Conservation (phyloP, 2,329 filamentous ascomycete genomes). For the Sclerotinia sclerotiorum region DNA sequence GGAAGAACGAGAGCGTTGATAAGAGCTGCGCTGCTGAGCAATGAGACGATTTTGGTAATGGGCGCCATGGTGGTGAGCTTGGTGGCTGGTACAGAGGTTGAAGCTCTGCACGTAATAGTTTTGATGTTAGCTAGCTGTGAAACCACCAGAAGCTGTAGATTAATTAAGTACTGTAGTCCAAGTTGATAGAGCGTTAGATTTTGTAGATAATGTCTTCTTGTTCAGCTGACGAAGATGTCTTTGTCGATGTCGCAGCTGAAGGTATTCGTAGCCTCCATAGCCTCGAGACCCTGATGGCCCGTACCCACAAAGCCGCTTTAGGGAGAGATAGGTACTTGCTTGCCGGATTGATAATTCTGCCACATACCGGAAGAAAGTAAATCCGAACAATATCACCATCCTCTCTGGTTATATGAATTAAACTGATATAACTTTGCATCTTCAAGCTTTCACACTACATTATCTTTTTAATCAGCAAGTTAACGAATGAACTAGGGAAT, state of each 20-base stretch:
- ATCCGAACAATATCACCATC: conserved; percentile 7
- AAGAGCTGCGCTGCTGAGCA: conserved; percentile 29
- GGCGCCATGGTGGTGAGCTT: conserved; percentile 29
- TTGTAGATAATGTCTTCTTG: conserved; percentile 2
- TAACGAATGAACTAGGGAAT: neutral
- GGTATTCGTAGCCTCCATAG: conserved; percentile 14
- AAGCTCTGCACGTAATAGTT: neutral
- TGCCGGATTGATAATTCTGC: conserved; percentile 8
- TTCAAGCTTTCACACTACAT: neutral
- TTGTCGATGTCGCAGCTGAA: conserved; percentile 22
- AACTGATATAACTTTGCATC: neutral
- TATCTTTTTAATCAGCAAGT: neutral
- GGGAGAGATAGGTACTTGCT: neutral
- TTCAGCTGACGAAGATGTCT: conserved; percentile 11
- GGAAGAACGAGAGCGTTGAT: conserved; percentile 28
- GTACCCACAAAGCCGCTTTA: conserved; percentile 21
- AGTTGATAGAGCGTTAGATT: neutral
- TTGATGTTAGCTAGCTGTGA: neutral
- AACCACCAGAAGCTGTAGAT: neutral
- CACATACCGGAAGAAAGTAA: conserved; percentile 12
- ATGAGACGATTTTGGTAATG: conserved; percentile 27
- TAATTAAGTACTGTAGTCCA: neutral
- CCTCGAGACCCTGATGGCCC: conserved; percentile 2
- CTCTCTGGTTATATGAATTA: neutral
- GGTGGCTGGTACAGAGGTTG: conserved; percentile 7